Evolutionary conservation across 2,329 filamentous ascomycete genomes (phyloP).

Genomic region (Amauroascus niger): DNA sequence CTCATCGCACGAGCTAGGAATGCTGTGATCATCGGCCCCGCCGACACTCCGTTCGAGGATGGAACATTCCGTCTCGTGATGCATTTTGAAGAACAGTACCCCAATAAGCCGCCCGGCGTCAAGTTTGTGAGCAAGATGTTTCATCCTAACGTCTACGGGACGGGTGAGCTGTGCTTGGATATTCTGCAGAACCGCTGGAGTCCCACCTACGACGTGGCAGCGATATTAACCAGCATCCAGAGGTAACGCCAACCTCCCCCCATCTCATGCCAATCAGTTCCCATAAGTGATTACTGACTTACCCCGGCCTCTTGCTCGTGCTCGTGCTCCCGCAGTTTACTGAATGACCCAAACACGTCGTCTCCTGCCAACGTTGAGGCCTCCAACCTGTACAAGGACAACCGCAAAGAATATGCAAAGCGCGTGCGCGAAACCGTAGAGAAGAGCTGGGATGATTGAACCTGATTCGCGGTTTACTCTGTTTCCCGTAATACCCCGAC

Average conservation of each 20-base stretch:
- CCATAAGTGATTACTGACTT: not conserved
- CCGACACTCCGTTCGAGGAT: conserved; percentile 95
- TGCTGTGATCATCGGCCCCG: conserved; percentile 92
- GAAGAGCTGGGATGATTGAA: conserved; percentile 94
- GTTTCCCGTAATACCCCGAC: not conserved
- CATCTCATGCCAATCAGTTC: not conserved
- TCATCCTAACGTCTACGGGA: conserved; percentile 96
- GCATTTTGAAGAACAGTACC: conserved; percentile 98
- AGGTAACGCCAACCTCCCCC: conserved; percentile 51
- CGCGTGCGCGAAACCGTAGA: conserved; percentile 92
- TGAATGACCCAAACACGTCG: conserved; percentile 98
- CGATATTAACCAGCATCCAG: conserved; percentile 93
- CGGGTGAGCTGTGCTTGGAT: conserved; percentile 89
- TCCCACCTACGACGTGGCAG: conserved; percentile 95
- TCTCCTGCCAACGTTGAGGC: conserved; percentile 97
- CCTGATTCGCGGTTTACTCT: conserved; percentile 30
- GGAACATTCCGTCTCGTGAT: conserved; percentile 96
- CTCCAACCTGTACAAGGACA: conserved; percentile 96
- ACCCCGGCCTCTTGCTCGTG: conserved; percentile 3
- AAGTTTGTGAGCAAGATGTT: conserved; percentile 99
- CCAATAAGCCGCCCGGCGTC: conserved; percentile 93
- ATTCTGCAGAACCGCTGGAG: conserved; percentile 98
- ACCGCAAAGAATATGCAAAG: conserved; percentile 92
- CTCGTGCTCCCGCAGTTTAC: too few species aligned
- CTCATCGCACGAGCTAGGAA: conserved; percentile 55